Base-by-base conservation (phyloP, 495 filamentous ascomycete genomes). In the Parachaetomium inaequale region DNA sequence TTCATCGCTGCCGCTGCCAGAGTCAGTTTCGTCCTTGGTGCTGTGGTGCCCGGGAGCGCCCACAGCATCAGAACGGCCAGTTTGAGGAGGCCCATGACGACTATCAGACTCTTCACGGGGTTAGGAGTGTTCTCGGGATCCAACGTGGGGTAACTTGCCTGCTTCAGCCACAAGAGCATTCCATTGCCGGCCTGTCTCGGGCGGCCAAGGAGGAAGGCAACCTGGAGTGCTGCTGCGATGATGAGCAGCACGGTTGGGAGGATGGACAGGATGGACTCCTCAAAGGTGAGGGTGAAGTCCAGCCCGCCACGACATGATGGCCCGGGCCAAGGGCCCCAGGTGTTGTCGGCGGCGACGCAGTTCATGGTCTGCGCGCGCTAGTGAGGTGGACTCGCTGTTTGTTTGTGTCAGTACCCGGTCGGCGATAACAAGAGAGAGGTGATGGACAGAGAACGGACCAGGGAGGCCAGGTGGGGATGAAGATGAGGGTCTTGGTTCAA, bases 1-100 rank as follows among this genome's bases (percentile, higher is more conserved):
- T 59, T 59, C n/a, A 59, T 15, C n/a, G 56, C 56, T 12, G 56
- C 43, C 42, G 56, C 56, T 10, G 56, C 42, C 56, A 59, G 28
- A 23, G 56, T 59, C 43, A 59, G 42, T 49, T 36, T 32, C 3
- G 56, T 59, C 29, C 56, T 47, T 0, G 56, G 56, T 36, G 56
- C 56, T 23, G 42, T 50, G 42, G 42, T 59, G 26, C 43, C 43
- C 26, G 56, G 56, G 6, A 59, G 56, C 19, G 56, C 56, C 56
- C 56, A 59, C 7, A 59, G 28, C 56, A 59, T 47, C 29, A 59
- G 29, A 17, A 59, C 43, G 2, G 56, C 43, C 2, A 59, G 56
- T 38, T 59, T 59, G 29, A 59, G 43, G 10, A 59, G 56, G 14
- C 56, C 56, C 42, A 59, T 4, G 38, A 29, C 43, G 28, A 50